Base-by-base conservation (phyloP, 2,329 filamentous ascomycete genomes). In the Colletotrichum agaves region DNA sequence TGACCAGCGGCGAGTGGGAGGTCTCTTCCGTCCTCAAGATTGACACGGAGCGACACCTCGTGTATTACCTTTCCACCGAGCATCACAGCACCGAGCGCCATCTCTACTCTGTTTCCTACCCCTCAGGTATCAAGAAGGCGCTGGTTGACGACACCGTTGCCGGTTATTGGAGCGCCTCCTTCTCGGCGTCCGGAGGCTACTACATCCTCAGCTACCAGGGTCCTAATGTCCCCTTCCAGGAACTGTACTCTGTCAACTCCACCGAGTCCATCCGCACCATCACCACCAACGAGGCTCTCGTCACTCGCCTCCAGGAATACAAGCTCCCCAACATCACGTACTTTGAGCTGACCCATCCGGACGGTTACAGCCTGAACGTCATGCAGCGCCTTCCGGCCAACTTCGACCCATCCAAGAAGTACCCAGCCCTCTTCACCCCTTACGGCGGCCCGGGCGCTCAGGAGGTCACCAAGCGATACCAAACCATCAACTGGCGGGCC, bases 401-500 rank as follows among this genome's bases (percentile, higher is more conserved):
- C 75, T 92, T 92, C 70, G 82, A 90, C 74, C 77, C 87, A 0
- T 73, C 77, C 13, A 89, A 88, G 78, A 88, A 89, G 71, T 92
- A 92, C 73, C 89, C 90, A 0, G 83, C 89, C 2, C 80, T 93
- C 0, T 88, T 92, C 73, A 88, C 86, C 1, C 89, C 89, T 0
- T 92, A 92, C 74, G 90, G 90, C 19, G 90, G 90, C 0, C 90
- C 90, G 0, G 86, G 86, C 64, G 85, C 88, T 0, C 90, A 92
- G 72, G 80, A 87, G 69, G 88, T 90, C 1, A 78, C 73, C 61
- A 91, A 91, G 75, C 73, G 76, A 1, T 91, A 87, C 78, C 80
- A 82, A 61, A 63, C 82, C 0, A 80, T 88, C 27, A 81, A 82
- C 71, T 92, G 87, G 86, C 84, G 84, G 55, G 82, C 86, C 0